Conservation (phyloP, 2,329 filamentous ascomycete species). For the Colletotrichum filicis region DNA sequence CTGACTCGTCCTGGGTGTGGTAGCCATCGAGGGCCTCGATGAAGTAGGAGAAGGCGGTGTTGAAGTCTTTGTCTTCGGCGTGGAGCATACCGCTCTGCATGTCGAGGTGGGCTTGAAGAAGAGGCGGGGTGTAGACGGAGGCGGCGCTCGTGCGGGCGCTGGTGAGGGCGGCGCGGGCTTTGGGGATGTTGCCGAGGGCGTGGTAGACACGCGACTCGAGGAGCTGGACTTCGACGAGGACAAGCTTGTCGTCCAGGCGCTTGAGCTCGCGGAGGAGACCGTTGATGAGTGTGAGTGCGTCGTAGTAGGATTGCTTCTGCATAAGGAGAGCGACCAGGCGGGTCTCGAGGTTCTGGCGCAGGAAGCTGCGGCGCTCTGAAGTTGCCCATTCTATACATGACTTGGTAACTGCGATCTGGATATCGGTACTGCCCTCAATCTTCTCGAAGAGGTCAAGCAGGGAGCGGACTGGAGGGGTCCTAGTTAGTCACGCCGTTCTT, state of each 20-base stretch:
- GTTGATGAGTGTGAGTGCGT: conserved; percentile 96
- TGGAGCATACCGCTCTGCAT: conserved; percentile 99
- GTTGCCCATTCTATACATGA: conserved; percentile 99
- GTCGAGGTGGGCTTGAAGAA: conserved; percentile 94
- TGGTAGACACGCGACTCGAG: conserved; percentile 98
- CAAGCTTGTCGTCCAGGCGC: conserved; percentile 97
- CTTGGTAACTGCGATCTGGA: conserved; percentile 94
- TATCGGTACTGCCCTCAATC: conserved; percentile 94
- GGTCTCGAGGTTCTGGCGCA: conserved; percentile 96
- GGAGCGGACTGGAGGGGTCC: conserved; percentile 79
- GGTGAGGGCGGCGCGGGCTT: conserved; percentile 93
- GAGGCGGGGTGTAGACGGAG: conserved; percentile 95
- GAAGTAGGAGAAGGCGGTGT: conserved; percentile 98
- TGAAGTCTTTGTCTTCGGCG: conserved; percentile 98
- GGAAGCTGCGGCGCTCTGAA: conserved; percentile 91
- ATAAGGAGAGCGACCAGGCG: conserved; percentile 94
- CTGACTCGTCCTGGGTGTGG: conserved; percentile 87
- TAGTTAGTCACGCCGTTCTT: not conserved
- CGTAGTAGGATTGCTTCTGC: conserved; percentile 97
- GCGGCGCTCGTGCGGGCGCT: conserved; percentile 95
- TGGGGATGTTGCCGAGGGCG: conserved; percentile 94
- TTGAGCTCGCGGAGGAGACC: conserved; percentile 95
- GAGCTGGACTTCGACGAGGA: conserved; percentile 96
- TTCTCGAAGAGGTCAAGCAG: conserved; percentile 94
- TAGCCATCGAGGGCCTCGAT: conserved; percentile 99